phyloP scores from a whole-genome alignment of 345 rosid genomes.

The Abelmoschus esculentus region DNA sequence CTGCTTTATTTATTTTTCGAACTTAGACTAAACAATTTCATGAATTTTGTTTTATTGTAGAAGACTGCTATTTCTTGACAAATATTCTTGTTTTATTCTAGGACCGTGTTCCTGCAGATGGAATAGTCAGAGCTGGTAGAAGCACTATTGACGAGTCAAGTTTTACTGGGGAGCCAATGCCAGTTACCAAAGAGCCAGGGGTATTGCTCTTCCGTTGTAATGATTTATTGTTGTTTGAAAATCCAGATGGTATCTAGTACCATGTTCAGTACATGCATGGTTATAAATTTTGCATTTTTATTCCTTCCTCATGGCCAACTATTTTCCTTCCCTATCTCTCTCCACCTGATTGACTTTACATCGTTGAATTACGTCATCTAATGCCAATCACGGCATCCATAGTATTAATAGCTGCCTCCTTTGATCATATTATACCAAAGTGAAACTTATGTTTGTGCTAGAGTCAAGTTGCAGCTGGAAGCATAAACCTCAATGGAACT shows the following conservation, averaged over 20 bases:
- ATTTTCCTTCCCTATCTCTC: not conserved
- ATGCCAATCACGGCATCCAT: not conserved
- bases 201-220: constrained; percentile 35
- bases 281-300: not conserved
- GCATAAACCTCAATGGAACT: constrained; percentile 90
- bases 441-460: constrained; percentile 30
- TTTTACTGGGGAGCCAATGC: constrained; percentile 97
- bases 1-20: not conserved
- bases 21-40: not conserved
- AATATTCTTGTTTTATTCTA: constrained; percentile 22
- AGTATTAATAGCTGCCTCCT: not conserved
- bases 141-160: constrained; percentile 90
- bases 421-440: constrained; percentile 6
- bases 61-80: constrained; percentile 9
- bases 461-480: constrained; percentile 94
- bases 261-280: not conserved
- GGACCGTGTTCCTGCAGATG: constrained; percentile 97
- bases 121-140: constrained; percentile 86
- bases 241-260: not conserved
- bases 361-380: not conserved
- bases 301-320: not conserved
- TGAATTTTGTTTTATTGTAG: constrained; percentile 1
- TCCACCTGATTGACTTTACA: not conserved
- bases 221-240: constrained; percentile 7
- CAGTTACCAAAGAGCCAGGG: constrained; percentile 83